Base-by-base conservation (phyloP, 2,329 filamentous ascomycete species). In the Diplodia scrobiculata region DNA sequence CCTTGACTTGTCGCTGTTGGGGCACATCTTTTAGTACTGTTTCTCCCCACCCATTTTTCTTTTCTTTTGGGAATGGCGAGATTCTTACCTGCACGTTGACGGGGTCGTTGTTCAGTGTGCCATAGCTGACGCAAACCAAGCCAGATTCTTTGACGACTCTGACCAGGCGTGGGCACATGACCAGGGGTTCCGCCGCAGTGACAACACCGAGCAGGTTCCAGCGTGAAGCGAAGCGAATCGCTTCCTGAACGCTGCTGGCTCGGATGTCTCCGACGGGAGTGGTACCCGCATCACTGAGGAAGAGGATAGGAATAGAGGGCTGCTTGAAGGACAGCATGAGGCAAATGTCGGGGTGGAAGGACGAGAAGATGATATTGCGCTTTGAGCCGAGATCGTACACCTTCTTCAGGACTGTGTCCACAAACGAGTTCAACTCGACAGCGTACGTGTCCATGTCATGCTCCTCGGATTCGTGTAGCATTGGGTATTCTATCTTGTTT, bases 401-500 rank as follows among this genome's bases (percentile, higher is more conserved):
- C 77, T 91, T 95, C 52, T 84, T 84, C 9, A 99, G 83, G 3
- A 99, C 91, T 0, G 92, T 97, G 77, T 99, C 95, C 74, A 96
- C 94, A 77, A 98, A 99, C 0, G 90, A 92, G 79, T 98, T 98
- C 71, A 98, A 85, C 79, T 99, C 95, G 54, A 98, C 91, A 0
- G 92, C 93, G 74, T 97, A 97, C 2, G 91, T 91, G 76, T 97
- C 94, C 92, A 98, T 97, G 71, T 96, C 92, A 70, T 97, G 91
- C 76, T 96, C 91, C 77, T 97, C 92, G 67, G 88, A 91, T 82
- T 99, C 96, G 76, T 94, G 90, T 50, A 99, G 86, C 93, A 98
- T 98, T 5, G 95, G 95, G 75, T 99, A 99, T 79, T 99, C 81
- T 83, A 63, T 68, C 72, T 47, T 67, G 52, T 50, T 38, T 71